Evolutionary conservation across 257 asterid species (phyloP).

Genomic region (Scutellaria barbata): DNA sequence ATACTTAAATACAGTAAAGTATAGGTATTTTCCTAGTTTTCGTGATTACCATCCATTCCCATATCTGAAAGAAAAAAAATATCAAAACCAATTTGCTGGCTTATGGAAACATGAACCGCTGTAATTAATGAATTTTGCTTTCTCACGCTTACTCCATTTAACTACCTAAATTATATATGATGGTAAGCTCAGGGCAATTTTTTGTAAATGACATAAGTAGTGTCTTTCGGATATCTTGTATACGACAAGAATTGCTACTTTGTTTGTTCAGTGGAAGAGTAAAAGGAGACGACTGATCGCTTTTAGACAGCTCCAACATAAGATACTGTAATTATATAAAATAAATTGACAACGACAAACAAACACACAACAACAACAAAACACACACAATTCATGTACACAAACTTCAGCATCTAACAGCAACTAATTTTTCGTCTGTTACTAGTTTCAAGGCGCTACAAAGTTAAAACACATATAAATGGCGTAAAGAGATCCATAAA

Average conservation of each 20-base stretch:
- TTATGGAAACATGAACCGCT: background rate
- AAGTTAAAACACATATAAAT: background rate
- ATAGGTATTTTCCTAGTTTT: background rate
- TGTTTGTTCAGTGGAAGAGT: background rate
- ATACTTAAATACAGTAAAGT: background rate
- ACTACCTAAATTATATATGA: background rate
- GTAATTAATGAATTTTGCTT: background rate
- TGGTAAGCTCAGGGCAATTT: background rate
- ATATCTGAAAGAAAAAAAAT: slow-evolving; percentile 1
- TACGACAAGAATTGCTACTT: background rate
- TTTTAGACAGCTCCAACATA: background rate
- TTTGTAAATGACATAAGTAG: background rate
- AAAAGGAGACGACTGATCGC: background rate
- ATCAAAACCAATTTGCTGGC: background rate
- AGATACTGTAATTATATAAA: background rate
- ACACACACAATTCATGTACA: background rate
- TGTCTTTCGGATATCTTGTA: background rate
- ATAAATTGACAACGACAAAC: no score
- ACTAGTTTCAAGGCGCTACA: background rate
- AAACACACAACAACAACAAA: no score
- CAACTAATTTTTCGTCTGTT: background rate
- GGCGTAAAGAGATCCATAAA: slow-evolving; percentile 6
- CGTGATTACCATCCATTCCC: background rate
- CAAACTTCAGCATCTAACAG: background rate
- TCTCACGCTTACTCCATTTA: background rate